phyloP scores from a whole-genome alignment of 2,329 filamentous ascomycete genomes.

The Rhynchosporium graminicola region DNA sequence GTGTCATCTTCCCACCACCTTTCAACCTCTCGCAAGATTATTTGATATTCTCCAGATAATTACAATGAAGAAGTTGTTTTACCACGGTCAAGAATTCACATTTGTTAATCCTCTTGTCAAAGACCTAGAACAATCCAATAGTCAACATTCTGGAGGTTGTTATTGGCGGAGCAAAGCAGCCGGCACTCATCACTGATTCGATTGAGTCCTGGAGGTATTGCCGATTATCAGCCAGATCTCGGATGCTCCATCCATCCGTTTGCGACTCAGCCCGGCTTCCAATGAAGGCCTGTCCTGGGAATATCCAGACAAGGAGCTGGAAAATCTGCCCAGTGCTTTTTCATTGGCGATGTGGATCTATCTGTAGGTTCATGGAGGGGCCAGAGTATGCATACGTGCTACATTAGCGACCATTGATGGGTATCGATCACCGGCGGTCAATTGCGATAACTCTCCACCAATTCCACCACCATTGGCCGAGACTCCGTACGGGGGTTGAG shows the following conservation, averaged over 20 bases:
- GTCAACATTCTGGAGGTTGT: not conserved
- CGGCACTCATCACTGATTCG: constrained; percentile 3
- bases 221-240: constrained; percentile 12
- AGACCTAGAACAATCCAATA: not conserved
- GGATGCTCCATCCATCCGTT: constrained; percentile 7
- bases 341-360: constrained; percentile 12
- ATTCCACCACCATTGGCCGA: not conserved
- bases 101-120: not conserved
- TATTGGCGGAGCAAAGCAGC: not conserved
- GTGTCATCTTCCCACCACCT: not conserved
- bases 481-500: not conserved
- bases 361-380: constrained; percentile 6
- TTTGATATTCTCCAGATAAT: not conserved
- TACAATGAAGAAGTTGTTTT: not conserved
- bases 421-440: constrained; percentile 1
- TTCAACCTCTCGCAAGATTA: not conserved
- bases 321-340: constrained; percentile 2
- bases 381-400: constrained; percentile 5
- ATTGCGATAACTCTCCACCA: not conserved
- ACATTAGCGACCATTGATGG: constrained; percentile 6
- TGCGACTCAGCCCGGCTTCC: constrained; percentile 1
- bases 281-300: constrained; percentile 13
- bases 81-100: not conserved
- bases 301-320: constrained; percentile 8
- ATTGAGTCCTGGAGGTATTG: not conserved